Conservation (phyloP, 2,329 filamentous ascomycete genomes). For the Rutstroemia sp. region DNA sequence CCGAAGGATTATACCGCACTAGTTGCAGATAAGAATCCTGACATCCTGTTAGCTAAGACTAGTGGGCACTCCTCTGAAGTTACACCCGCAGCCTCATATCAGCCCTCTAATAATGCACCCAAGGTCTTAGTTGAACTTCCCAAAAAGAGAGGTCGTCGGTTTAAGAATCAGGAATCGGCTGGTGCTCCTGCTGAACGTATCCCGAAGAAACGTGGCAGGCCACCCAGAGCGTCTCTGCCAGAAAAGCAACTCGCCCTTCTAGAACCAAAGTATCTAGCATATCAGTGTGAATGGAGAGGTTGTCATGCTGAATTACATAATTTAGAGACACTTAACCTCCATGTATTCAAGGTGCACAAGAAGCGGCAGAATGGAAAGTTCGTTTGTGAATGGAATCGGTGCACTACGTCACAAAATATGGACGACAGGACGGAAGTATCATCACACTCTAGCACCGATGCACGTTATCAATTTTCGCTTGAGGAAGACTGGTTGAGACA, state of each 20-base stretch:
- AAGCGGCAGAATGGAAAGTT: conserved; percentile 25
- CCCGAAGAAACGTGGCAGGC: conserved; percentile 16
- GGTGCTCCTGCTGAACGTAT: conserved; percentile 3
- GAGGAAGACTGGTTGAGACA: conserved; percentile 39
- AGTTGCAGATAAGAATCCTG: neutral
- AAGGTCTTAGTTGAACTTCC: neutral
- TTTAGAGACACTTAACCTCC: conserved; percentile 48
- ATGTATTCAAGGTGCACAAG: conserved; percentile 45
- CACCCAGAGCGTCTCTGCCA: conserved; percentile 1
- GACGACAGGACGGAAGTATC: conserved; percentile 8
- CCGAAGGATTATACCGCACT: neutral
- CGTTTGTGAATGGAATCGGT: conserved; percentile 35
- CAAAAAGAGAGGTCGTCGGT: conserved; percentile 9
- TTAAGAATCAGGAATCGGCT: neutral
- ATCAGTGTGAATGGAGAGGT: conserved; percentile 51
- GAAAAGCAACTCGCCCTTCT: conserved; percentile 10
- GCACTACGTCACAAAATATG: conserved; percentile 21
- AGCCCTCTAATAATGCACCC: neutral
- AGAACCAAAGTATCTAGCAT: conserved; percentile 41
- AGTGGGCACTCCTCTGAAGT: neutral
- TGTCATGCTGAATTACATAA: conserved; percentile 58
- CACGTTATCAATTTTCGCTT: conserved; percentile 14
- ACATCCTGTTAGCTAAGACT: neutral
- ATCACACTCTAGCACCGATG: conserved; percentile 9
- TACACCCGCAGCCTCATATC: neutral